Evolutionary conservation across 441 rosid species (phyloP), one percentile per base, ranked within the genome.

Genomic region (Oxalis stricta): DNA sequence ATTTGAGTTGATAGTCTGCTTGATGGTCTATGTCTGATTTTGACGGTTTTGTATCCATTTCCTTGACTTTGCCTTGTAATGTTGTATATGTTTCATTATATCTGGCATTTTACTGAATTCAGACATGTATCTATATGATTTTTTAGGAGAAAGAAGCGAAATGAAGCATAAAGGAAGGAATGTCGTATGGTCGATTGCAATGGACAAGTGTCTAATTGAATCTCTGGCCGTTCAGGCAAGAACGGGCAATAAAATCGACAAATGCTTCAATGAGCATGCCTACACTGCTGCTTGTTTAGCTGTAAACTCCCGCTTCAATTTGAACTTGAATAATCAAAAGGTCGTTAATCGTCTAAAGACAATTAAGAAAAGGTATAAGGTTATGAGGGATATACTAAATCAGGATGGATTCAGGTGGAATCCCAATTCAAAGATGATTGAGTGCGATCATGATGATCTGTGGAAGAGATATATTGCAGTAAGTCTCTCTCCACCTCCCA

Each of bases 201-300:
- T 81, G 95, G 95, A 84, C 70, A 84, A 78, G 65, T 84, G 92
- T 54, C 63, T 84, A 24, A 84, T 84, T 15, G 95, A 84, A 72
- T 70, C 92, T 53, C 76, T 84, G 49, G 76, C 88, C 19, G 40
- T 81, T 52, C 88, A 84, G 58, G 92, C 85, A 8, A 76, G 68
- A 62, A 84, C 54, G 18, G 95, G 95, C 52, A 84, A 84, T 62
- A 84, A 84, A 56, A 55, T 84, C 23, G 92, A 84, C 52, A 84
- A 79, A 55, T 78, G 88, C 59, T 81, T 84, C 48, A 81, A 81
- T 23, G 95, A 84, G 61, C 72, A 69, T 29, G 92, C 92, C n/a
- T 84, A 81, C 42, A 60, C 76, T 36, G 83, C 92, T 46, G 85
- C 88, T 50, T 84, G 85, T 50, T 33, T 64, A 38, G 89, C 88